Evolutionary conservation across 345 rosid species (phyloP).

Genomic region (Anacardium occidentale): DNA sequence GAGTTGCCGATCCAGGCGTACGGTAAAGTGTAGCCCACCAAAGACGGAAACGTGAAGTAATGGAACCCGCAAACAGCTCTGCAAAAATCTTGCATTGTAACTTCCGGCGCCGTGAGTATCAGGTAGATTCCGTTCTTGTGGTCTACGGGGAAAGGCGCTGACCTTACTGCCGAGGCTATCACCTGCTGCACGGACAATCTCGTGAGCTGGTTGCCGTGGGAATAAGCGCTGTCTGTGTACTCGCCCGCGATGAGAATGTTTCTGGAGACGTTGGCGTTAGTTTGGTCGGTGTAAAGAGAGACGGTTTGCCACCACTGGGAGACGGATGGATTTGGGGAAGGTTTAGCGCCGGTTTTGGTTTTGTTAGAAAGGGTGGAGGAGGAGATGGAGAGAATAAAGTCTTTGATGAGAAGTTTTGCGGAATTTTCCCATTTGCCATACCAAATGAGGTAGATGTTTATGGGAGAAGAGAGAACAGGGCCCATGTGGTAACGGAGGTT

Average conservation of each 20-base stretch:
- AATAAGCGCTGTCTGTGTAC: conserved; percentile 50
- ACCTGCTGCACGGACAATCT: conserved; percentile 84
- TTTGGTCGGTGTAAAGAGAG: conserved; percentile 91
- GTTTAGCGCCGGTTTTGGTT: conserved; percentile 26
- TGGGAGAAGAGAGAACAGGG: conserved; percentile 85
- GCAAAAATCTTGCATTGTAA: conserved; percentile 83
- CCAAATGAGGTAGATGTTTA: conserved; percentile 88
- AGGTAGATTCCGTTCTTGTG: conserved; percentile 86
- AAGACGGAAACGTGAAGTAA: conserved; percentile 91
- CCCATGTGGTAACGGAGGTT: conserved; percentile 99
- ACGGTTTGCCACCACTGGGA: conserved; percentile 90
- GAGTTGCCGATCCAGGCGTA: conserved; percentile 98
- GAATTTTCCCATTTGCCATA: conserved; percentile 72
- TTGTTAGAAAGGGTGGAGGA: conserved; percentile 26
- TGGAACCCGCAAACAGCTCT: conserved; percentile 97
- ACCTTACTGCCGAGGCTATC: conserved; percentile 57
- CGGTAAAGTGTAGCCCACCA: conserved; percentile 95
- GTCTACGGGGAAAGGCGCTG: conserved; percentile 77
- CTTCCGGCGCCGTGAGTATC: conserved; percentile 71
- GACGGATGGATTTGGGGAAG: conserved; percentile 73
- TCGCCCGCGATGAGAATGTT: conserved; percentile 68
- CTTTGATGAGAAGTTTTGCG: conserved; percentile 69
- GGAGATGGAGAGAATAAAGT: conserved; percentile 78
- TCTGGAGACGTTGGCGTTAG: conserved; percentile 85
- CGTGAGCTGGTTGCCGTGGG: conserved; percentile 63